A percentile compares a stretch with the other conserved stretches of the same genome.
Conservation (phyloP, 768 basidiomycete species). For the Pulveroboletus sp. region DNA sequence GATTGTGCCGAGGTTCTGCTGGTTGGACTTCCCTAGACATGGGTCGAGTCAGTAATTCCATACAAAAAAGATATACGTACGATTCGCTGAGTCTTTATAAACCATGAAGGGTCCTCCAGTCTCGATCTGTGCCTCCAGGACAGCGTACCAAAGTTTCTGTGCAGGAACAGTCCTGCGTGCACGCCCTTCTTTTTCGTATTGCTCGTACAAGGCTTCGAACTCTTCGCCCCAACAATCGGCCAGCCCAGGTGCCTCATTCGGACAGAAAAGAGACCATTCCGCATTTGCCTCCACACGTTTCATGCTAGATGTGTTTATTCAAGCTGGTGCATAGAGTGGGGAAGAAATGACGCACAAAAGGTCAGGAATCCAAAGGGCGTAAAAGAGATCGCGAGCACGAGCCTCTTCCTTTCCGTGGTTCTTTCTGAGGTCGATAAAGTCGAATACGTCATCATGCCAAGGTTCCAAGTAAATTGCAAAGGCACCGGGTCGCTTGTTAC, state of each 20-base stretch:
- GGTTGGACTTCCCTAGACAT: conserved; percentile 88
- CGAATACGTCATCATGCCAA: conserved; percentile 97
- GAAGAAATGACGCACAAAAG: conserved; percentile 64
- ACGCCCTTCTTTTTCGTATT: conserved; percentile 88
- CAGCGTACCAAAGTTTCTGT: conserved; percentile 98
- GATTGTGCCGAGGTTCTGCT: conserved; percentile 97
- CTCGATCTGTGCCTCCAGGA: conserved; percentile 95
- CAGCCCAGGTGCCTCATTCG: conserved; percentile 89
- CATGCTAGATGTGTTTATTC: conserved; percentile 57
- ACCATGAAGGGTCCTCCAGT: conserved; percentile 99
- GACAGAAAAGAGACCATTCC: conserved; percentile 97
- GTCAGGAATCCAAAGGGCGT: conserved; percentile 96
- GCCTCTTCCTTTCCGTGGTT: conserved; percentile 99
- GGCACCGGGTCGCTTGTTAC: conserved; percentile 98
- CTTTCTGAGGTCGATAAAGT: conserved; percentile 96
- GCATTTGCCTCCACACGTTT: conserved; percentile 87
- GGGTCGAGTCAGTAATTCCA: not conserved
- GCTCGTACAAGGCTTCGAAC: conserved; percentile 81
- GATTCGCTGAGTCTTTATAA: conserved; percentile 95
- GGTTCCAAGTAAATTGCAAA: conserved; percentile 99
- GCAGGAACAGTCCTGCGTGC: conserved; percentile 82
- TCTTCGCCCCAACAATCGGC: conserved; percentile 86
- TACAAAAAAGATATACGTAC: conserved; percentile 41
- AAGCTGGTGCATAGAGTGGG: not conserved
- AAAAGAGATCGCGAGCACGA: conserved; percentile 95